Evolutionary conservation across 2,329 filamentous ascomycete genomes (phyloP).

Genomic region (Trichoderma atrobrunneum): DNA sequence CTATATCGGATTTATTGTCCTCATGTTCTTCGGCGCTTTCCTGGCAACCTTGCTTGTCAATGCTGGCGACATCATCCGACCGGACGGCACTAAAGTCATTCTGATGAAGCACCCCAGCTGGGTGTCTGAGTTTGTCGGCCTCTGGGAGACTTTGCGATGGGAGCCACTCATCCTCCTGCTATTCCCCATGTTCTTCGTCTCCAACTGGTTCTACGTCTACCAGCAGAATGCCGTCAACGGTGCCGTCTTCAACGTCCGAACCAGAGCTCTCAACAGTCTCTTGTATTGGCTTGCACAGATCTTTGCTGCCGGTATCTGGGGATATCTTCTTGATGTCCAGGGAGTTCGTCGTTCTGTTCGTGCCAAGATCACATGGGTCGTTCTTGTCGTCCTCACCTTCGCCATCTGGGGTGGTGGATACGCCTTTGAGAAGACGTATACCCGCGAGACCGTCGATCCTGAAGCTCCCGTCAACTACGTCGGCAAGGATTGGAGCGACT

Average conservation of each 20-base stretch:
- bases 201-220: constrained; percentile 56
- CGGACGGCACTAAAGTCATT: constrained; percentile 76
- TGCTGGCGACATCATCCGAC: constrained; percentile 68
- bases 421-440: constrained; percentile 66
- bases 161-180: constrained; percentile 70
- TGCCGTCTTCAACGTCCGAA: constrained; percentile 52
- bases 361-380: constrained; percentile 62
- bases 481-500: constrained; percentile 61
- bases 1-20: constrained; percentile 81
- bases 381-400: constrained; percentile 69
- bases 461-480: constrained; percentile 24
- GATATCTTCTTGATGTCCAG: constrained; percentile 59
- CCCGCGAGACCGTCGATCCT: constrained; percentile 41
- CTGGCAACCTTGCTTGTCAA: constrained; percentile 69
- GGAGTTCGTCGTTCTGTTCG: constrained; percentile 70
- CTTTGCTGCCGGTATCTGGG: constrained; percentile 48
- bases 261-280: constrained; percentile 52
- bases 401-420: constrained; percentile 81
- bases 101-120: constrained; percentile 88
- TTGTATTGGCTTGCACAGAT: constrained; percentile 58
- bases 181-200: constrained; percentile 53
- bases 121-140: constrained; percentile 74
- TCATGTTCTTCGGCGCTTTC: constrained; percentile 70
- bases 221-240: constrained; percentile 59
- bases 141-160: constrained; percentile 67